Evolutionary conservation across 2,329 filamentous ascomycete genomes (phyloP).

Genomic region (Botrytis fragariae): DNA sequence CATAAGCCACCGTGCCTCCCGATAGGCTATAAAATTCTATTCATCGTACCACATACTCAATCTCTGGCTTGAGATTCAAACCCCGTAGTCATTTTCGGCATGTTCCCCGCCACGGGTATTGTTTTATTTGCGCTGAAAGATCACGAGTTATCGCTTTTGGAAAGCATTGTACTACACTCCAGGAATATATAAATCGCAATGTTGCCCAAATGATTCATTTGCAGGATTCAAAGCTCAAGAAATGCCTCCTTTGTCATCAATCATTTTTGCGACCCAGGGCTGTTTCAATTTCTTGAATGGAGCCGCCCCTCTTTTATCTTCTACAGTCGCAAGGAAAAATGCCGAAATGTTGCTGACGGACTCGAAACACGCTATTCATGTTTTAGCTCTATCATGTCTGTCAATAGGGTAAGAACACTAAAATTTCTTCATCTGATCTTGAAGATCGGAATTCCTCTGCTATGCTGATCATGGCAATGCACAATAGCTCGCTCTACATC

Average conservation of each 20-base stretch:
- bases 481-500: conserved; percentile 5
- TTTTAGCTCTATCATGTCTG: conserved; percentile 5
- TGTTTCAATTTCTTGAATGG: conserved; percentile 14
- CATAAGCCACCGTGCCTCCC: background rate
- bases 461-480: background rate
- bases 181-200: background rate
- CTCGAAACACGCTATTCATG: conserved; percentile 10
- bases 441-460: background rate
- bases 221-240: background rate
- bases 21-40: background rate
- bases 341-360: conserved; percentile 10
- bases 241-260: conserved; percentile 9
- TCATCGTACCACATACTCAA: background rate
- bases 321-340: background rate
- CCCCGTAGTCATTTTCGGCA: background rate
- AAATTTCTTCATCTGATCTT: no score
- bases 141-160: background rate
- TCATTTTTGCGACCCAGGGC: background rate
- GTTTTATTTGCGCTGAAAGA: background rate
- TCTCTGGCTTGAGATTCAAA: background rate
- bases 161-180: background rate
- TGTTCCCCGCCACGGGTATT: background rate
- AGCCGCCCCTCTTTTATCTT: background rate
- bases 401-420: conserved; percentile 1
- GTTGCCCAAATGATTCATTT: background rate